Conservation (phyloP, 2,329 filamentous ascomycete genomes). For the Colletotrichum theobromicola region DNA sequence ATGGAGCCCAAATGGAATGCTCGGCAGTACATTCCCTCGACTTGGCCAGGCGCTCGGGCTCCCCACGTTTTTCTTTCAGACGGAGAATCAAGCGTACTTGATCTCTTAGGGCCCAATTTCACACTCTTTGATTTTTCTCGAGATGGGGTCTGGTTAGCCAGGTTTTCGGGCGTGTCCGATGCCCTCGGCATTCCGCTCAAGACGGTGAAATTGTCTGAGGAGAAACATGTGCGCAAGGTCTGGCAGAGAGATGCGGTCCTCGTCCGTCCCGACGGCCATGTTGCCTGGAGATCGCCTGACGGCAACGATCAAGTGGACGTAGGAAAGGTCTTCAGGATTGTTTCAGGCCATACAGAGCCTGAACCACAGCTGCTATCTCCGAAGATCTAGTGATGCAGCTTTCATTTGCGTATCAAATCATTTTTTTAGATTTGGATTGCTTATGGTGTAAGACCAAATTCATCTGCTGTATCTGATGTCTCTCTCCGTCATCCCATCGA, state of each 20-base stretch:
- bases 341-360: neutral
- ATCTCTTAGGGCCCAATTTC: neutral
- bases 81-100: neutral
- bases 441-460: neutral
- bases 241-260: neutral
- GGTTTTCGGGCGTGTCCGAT: neutral
- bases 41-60: neutral
- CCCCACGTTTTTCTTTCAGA: neutral
- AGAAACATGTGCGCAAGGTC: neutral
- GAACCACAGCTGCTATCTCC: neutral
- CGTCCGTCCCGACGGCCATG: neutral
- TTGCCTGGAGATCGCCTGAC: neutral
- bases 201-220: neutral
- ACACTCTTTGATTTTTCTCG: neutral
- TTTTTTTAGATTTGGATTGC: fast-evolving
- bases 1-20: neutral
- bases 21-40: neutral
- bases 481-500: neutral
- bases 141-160: neutral
- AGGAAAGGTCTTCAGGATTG: neutral
- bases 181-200: neutral
- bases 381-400: neutral
- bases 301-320: neutral
- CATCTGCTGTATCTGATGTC: neutral
- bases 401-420: neutral